Evolutionary conservation across 1,284 basidiomycete genomes (phyloP).

Genomic region (Termitomyces sp.): DNA sequence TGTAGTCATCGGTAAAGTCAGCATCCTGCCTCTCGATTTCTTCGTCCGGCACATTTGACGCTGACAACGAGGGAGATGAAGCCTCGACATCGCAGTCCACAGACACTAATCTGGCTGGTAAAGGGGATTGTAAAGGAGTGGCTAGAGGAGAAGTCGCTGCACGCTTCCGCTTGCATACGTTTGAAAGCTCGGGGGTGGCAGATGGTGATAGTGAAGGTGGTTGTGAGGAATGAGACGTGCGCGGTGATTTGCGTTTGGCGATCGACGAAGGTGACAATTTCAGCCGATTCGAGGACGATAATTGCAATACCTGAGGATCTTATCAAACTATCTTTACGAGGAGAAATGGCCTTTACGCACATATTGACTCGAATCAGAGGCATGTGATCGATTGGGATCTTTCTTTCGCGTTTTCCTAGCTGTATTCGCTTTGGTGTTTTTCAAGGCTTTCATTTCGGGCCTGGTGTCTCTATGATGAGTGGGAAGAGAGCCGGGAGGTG

Average conservation of each 20-base stretch:
- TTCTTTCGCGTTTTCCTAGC: background rate
- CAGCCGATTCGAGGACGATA: background rate
- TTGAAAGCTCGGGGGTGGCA: background rate
- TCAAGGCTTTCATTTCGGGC: background rate
- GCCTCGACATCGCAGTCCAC: background rate
- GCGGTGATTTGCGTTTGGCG: background rate
- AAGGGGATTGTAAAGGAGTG: background rate
- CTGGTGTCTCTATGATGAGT: background rate
- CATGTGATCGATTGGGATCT: background rate
- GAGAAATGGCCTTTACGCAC: background rate
- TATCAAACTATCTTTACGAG: background rate
- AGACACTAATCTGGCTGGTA: background rate
- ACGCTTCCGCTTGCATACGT: conserved; percentile 1
- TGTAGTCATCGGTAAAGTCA: background rate
- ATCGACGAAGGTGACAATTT: conserved; percentile 1
- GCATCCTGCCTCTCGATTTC: background rate
- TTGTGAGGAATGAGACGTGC: background rate
- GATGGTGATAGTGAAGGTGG: background rate
- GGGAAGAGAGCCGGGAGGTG: background rate
- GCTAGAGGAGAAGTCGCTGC: background rate
- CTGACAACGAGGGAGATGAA: background rate
- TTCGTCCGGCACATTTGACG: background rate
- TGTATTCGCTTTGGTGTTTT: no score
- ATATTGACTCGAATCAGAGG: background rate
- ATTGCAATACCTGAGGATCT: background rate